Evolutionary conservation across 2,329 filamentous ascomycete genomes (phyloP).

Genomic region (Sporothrix euskadiensis): DNA sequence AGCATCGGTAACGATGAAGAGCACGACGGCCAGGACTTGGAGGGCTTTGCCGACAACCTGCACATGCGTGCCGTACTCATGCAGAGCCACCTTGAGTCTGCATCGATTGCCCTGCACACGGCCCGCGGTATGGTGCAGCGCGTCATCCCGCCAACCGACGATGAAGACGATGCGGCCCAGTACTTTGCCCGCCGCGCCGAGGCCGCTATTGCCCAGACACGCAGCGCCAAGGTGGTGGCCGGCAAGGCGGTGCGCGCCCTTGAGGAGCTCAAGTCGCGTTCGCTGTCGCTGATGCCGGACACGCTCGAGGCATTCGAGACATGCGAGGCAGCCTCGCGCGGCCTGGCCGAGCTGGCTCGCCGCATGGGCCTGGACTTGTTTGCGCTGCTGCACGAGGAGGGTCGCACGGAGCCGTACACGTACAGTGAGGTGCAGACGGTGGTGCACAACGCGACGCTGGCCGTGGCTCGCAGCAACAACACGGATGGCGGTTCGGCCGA

Average conservation of each 20-base stretch:
- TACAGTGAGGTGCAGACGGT: conserved; percentile 65
- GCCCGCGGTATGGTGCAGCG: conserved; percentile 67
- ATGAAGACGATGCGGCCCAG: conserved; percentile 67
- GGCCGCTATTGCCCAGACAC: conserved; percentile 68
- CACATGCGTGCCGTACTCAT: conserved; percentile 75
- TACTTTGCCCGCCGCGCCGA: conserved; percentile 73
- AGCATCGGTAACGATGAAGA: conserved; percentile 28
- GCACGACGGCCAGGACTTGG: conserved; percentile 50
- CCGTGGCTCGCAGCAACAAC: conserved; percentile 27
- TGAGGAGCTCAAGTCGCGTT: conserved; percentile 74
- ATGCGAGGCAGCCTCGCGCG: conserved; percentile 63
- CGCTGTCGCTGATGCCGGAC: conserved; percentile 69
- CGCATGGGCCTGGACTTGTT: conserved; percentile 68
- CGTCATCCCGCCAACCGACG: conserved; percentile 56
- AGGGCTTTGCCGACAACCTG: conserved; percentile 74
- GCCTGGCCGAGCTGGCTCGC: conserved; percentile 66
- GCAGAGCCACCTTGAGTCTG: conserved; percentile 79
- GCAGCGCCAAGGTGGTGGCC: conserved; percentile 80
- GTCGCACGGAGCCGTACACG: conserved; percentile 65
- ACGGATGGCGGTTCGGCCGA: conserved; percentile 45
- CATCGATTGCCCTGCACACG: conserved; percentile 66
- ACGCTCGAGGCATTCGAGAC: conserved; percentile 69
- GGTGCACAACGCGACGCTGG: conserved; percentile 57
- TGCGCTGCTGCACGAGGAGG: conserved; percentile 68
- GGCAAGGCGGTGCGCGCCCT: conserved; percentile 75